Evolutionary conservation across 2,329 filamentous ascomycete species (phyloP), one percentile per base, ranked within the genome.

Genomic region (Diaporthe ilicicola): DNA sequence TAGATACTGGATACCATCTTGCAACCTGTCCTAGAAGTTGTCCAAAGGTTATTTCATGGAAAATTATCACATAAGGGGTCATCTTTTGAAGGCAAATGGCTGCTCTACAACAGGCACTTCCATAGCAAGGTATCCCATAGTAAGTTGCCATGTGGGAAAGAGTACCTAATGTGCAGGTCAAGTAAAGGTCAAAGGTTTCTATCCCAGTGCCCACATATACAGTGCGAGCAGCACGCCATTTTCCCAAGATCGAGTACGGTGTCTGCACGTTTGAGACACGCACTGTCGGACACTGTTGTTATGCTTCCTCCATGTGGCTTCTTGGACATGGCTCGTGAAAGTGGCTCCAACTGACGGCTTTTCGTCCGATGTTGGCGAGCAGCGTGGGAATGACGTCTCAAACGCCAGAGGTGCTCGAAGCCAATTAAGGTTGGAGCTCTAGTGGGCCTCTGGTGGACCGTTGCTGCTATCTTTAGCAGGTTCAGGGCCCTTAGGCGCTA

Each of bases 361-460:
- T 37, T 59, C 66, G 24, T 50, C 42, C 19, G 53, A 59, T 39
- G 53, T 51, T 24, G 44, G 55, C 37, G n/a, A 44, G 56, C 65
- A 34, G 39, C n/a, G 37, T 15, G 65, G 9, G 24, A 24, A 48
- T 48, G 65, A 56, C 65, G 53, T 68, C 65, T 39, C 53, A 42
- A 32, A 37, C 29, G 5, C 22, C 32, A 34, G 12, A 42, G 59
- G 2, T 37, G 44, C 42, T 24, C 15, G 44, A 64, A 19, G 59
- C 59, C 59, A 64, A 64, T 64, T 68, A 68, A 50, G 55, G 66
- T 68, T 68, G 66, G 66, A 68, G 66, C 53, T 68, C 53, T 68
- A 34, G 66, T 68, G 66, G 66, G 39, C 66, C 32, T 9, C 32
- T 34, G 32, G 32, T 34, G 32, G 32, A 34, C 32, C 66, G 44